phyloP scores from a whole-genome alignment of 1,284 basidiomycete species.

The Pseudozyma flocculosa region DNA sequence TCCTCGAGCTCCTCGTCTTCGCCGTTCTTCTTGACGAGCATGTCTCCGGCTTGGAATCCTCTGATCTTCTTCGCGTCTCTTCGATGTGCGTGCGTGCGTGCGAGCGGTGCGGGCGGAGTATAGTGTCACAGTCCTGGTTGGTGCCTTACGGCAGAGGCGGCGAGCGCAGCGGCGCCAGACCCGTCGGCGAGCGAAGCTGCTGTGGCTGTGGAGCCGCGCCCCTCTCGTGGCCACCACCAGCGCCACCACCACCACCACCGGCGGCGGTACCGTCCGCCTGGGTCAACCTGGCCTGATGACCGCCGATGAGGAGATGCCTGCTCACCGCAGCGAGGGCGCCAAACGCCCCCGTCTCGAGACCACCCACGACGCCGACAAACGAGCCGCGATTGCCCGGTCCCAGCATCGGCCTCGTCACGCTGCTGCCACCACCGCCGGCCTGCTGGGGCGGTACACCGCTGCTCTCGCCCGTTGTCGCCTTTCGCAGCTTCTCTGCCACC shows the following conservation, averaged over 20 bases:
- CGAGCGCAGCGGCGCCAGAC: not conserved
- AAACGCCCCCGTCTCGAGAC: slow-evolving; percentile 41
- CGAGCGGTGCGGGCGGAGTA: too few relatives aligned
- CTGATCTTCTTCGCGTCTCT: too few relatives aligned
- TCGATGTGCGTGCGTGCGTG: too few relatives aligned
- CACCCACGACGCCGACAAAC: slow-evolving; percentile 43
- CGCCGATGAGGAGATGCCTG: slow-evolving; percentile 22
- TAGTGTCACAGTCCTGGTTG: too few relatives aligned
- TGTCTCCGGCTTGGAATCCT: too few relatives aligned
- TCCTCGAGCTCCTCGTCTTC: too few relatives aligned
- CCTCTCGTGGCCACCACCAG: not conserved
- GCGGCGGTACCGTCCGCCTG: not conserved
- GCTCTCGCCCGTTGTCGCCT: not conserved
- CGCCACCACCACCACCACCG: not conserved
- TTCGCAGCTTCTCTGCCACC: slow-evolving; percentile 3
- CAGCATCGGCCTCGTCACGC: slow-evolving; percentile 9
- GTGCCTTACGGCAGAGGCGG: not conserved
- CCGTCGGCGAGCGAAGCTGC: not conserved
- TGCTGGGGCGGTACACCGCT: not conserved
- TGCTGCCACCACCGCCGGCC: not conserved
- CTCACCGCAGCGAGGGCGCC: slow-evolving; percentile 41
- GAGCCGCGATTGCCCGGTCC: slow-evolving; percentile 28
- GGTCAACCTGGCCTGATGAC: not conserved
- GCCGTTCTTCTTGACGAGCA: too few relatives aligned
- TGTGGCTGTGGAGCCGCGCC: not conserved